A percentile compares a stretch with the other conserved stretches of the same genome.
phyloP scores from a whole-genome alignment of 441 rosid genomes.

The Gossypium gossypioides region DNA sequence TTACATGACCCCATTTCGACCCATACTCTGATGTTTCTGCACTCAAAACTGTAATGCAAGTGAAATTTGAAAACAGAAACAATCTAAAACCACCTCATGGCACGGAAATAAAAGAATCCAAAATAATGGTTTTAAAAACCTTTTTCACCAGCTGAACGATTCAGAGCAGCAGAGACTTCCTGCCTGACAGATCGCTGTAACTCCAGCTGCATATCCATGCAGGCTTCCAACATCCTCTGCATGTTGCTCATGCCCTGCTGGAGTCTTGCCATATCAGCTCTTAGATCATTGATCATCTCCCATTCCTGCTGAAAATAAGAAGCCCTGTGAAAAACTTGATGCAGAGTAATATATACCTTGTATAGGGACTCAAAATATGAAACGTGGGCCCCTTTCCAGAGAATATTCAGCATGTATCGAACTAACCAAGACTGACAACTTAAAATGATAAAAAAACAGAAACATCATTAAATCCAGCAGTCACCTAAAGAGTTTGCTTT shows the following conservation, averaged over 20 bases:
- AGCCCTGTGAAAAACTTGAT: slow-evolving; percentile 6
- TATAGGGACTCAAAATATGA: neutral
- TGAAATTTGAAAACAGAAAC: neutral
- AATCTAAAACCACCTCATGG: neutral
- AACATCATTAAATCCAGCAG: neutral
- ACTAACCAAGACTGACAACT: neutral
- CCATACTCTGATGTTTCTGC: slow-evolving; percentile 82
- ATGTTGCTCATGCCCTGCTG: slow-evolving; percentile 98
- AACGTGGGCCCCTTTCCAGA: neutral
- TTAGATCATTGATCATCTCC: slow-evolving; percentile 85
- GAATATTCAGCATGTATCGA: neutral
- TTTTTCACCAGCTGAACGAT: slow-evolving; percentile 60
- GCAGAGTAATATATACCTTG: neutral
- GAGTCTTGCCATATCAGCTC: slow-evolving; percentile 83
- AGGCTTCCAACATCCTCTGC: slow-evolving; percentile 97
- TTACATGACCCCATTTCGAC: slow-evolving; percentile 77
- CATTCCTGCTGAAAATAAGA: slow-evolving; percentile 54
- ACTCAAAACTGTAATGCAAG: slow-evolving; percentile 35
- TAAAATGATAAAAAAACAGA: neutral
- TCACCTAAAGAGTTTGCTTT: neutral
- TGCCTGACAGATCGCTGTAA: slow-evolving; percentile 95
- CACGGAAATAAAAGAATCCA: neutral
- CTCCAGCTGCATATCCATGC: slow-evolving; percentile 99
- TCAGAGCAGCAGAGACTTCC: slow-evolving; percentile 95
- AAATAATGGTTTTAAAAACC: slow-evolving; percentile 29